phyloP scores from a whole-genome alignment of 768 basidiomycete species.

The Tricholoma terreum region DNA sequence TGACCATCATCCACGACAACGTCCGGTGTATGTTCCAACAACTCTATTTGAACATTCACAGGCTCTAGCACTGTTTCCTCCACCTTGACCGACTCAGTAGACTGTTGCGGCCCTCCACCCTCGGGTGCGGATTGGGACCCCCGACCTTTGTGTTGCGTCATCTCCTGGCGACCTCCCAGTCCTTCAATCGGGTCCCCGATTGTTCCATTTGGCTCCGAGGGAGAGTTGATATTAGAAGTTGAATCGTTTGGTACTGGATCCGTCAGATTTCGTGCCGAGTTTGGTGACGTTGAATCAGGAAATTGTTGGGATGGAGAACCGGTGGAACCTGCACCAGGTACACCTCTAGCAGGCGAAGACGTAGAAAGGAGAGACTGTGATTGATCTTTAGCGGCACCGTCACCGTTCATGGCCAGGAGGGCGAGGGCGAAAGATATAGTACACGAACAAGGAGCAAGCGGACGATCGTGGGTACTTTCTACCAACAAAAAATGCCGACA shows the following conservation, averaged over 20 bases:
- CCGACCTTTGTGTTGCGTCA: slow-evolving; percentile 14
- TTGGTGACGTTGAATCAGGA: slow-evolving; percentile 13
- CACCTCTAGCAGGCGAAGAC: slow-evolving; percentile 21
- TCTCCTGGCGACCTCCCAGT: background rate
- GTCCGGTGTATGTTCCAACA: slow-evolving; percentile 43
- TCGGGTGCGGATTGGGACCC: slow-evolving; percentile 20
- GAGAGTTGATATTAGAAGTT: slow-evolving; percentile 3
- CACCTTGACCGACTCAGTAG: slow-evolving; percentile 31
- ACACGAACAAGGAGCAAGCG: slow-evolving; percentile 30
- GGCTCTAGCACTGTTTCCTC: slow-evolving; percentile 32
- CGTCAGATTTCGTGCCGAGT: slow-evolving; percentile 7
- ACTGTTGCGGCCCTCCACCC: slow-evolving; percentile 8
- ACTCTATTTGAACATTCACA: slow-evolving; percentile 42
- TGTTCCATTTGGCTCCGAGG: background rate
- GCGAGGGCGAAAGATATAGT: slow-evolving; percentile 21
- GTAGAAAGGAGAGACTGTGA: slow-evolving; percentile 30
- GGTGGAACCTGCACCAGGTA: slow-evolving; percentile 29
- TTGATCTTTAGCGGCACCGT: slow-evolving; percentile 29
- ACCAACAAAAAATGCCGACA: slow-evolving; percentile 18
- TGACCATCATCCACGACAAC: slow-evolving; percentile 51
- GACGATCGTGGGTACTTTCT: slow-evolving; percentile 39
- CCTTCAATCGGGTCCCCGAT: background rate
- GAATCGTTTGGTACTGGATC: slow-evolving; percentile 5
- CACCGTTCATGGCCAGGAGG: slow-evolving; percentile 45
- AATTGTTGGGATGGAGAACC: slow-evolving; percentile 16